Conservation (phyloP, 768 basidiomycete species). For the Mycena latifolia region DNA sequence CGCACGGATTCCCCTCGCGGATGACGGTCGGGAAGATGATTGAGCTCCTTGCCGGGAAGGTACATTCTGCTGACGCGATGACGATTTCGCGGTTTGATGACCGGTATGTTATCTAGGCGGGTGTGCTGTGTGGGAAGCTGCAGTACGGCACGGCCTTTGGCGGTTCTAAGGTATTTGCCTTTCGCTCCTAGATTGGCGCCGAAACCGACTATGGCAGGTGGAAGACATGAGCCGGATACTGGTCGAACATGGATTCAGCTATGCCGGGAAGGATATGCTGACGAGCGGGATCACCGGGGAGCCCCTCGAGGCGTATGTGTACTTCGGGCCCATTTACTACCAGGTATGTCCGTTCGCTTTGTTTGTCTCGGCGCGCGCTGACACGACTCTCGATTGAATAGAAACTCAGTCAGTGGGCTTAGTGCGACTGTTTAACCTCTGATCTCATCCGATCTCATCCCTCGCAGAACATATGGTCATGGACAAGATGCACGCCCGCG, state of each 20-base stretch:
- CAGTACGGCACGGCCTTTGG: conserved; percentile 98
- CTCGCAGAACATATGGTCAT: conserved; percentile 95
- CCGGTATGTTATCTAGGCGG: conserved; percentile 68
- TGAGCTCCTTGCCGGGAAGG: conserved; percentile 95
- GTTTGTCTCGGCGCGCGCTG: conserved; percentile 21
- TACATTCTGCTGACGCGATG: conserved; percentile 40
- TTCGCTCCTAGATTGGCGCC: conserved; percentile 1
- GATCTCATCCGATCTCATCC: not conserved
- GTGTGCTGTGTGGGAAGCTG: conserved; percentile 88
- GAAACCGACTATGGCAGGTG: conserved; percentile 62
- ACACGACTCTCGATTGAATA: conserved; percentile 46
- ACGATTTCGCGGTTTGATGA: conserved; percentile 21
- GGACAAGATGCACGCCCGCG: conserved; percentile 99
- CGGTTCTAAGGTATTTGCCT: conserved; percentile 84
- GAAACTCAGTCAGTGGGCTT: conserved; percentile 88
- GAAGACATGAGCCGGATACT: conserved; percentile 98
- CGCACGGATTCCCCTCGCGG: conserved; percentile 98
- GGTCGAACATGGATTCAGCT: conserved; percentile 95
- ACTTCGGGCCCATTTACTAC: conserved; percentile 99
- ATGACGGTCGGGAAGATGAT: conserved; percentile 99
- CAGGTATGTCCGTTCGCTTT: conserved; percentile 64
- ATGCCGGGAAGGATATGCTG: conserved; percentile 99
- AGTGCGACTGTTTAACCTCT: conserved; percentile 13
- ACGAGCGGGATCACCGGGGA: conserved; percentile 99
- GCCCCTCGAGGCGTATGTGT: conserved; percentile 95